Evolutionary conservation across 805 yeast species (phyloP).

Genomic region (Lipomyces chichibuensis): DNA sequence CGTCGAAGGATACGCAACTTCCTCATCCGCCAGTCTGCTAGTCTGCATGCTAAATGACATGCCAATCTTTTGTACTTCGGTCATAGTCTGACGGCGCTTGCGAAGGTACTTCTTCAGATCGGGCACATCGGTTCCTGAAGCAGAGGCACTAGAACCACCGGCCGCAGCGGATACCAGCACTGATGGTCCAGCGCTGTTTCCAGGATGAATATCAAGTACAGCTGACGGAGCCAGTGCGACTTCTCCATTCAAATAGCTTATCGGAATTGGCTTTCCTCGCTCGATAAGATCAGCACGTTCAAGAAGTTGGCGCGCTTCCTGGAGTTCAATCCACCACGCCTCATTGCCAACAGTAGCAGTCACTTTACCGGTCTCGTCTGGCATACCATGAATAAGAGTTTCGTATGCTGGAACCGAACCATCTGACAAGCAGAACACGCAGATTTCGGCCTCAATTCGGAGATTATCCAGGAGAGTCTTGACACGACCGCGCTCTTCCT

Average conservation of each 20-base stretch:
- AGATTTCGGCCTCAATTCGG: constrained; percentile 80
- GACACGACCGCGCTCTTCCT: constrained; percentile 69
- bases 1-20: constrained; percentile 34
- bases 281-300: constrained; percentile 33
- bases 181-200: constrained; percentile 10
- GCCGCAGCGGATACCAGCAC: constrained; percentile 9
- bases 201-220: constrained; percentile 7
- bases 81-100: constrained; percentile 48
- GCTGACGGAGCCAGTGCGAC: constrained; percentile 26
- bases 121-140: constrained; percentile 21
- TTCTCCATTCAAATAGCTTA: constrained; percentile 32
- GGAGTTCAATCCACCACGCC: constrained; percentile 83
- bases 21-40: constrained; percentile 50
- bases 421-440: constrained; percentile 67
- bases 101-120: constrained; percentile 26
- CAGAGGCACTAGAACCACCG: constrained; percentile 2
- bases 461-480: constrained; percentile 67
- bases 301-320: constrained; percentile 55
- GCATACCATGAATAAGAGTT: constrained; percentile 71
- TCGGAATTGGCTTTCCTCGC: constrained; percentile 32
- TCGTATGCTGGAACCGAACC: constrained; percentile 66
- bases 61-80: constrained; percentile 75
- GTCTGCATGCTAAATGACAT: constrained; percentile 79
- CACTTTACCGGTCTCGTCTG: constrained; percentile 51
- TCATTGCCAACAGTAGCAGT: constrained; percentile 59